These are phyloP conservation scores for Mortierella sp. DNA, from an alignment of 371 early-diverging fungal genomes.

Conservation along the genomic window DNA sequence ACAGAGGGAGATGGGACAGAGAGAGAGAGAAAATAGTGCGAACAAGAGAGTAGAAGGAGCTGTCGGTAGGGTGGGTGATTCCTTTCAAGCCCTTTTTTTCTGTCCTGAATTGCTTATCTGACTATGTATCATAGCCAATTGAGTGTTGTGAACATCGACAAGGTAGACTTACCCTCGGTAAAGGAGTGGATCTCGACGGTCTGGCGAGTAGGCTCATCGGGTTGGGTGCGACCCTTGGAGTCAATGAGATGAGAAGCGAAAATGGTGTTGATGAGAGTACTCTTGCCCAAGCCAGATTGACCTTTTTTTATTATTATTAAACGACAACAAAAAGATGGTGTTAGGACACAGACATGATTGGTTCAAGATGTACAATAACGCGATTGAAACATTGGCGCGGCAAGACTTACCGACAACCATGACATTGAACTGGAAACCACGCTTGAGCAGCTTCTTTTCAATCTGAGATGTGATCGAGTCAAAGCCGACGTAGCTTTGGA, in stretches of 20 bases:
- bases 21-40: conserved; percentile 1
- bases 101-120: neutral
- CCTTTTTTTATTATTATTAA: conserved; percentile 63
- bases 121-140: neutral
- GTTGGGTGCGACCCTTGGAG: conserved; percentile 81
- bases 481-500: conserved; percentile 93
- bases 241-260: conserved; percentile 90
- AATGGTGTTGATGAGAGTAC: conserved; percentile 97
- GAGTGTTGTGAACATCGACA: neutral
- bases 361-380: neutral
- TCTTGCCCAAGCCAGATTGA: conserved; percentile 98
- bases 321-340: neutral
- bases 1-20: neutral
- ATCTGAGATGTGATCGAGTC: conserved; percentile 92
- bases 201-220: conserved; percentile 83
- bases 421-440: conserved; percentile 95
- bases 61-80: neutral
- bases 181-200: conserved; percentile 89
- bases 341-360: neutral
- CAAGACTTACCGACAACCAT: conserved; percentile 87
- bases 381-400: neutral
- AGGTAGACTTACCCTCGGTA: conserved; percentile 72
- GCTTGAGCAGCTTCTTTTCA: conserved; percentile 78
- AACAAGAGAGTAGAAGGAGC: neutral
- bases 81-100: neutral